phyloP scores from a whole-genome alignment of 1,139 yeast species.

The Debaryomycetaceae sp. region DNA sequence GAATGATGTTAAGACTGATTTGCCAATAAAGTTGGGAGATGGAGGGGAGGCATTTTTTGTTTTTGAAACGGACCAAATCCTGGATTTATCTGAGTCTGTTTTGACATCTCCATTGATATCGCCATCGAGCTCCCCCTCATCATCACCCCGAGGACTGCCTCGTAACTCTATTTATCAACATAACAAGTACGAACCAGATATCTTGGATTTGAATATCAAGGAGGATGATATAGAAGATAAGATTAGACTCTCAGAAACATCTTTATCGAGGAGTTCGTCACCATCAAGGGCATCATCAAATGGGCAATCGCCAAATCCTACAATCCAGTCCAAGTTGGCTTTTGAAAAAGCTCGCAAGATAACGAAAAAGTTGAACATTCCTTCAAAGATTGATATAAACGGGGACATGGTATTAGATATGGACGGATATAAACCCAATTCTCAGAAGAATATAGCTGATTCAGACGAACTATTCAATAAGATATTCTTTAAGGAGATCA shows the following conservation, averaged over 20 bases:
- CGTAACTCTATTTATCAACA: constrained; percentile 34
- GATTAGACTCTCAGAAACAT: constrained; percentile 21
- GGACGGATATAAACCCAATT: constrained; percentile 93
- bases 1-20: constrained; percentile 73
- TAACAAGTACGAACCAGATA: constrained; percentile 24
- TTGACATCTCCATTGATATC: constrained; percentile 91
- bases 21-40: constrained; percentile 95
- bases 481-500: constrained; percentile 58
- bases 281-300: constrained; percentile 11
- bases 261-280: constrained; percentile 10
- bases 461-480: constrained; percentile 71
- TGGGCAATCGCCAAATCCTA: constrained; percentile 20
- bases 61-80: constrained; percentile 67
- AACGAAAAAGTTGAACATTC: constrained; percentile 75
- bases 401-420: constrained; percentile 92
- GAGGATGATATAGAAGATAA: constrained; percentile 26
- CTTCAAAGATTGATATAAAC: constrained; percentile 81
- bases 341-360: constrained; percentile 66
- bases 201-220: constrained; percentile 28
- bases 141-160: constrained; percentile 29
- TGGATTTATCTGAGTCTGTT: constrained; percentile 66
- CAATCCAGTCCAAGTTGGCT: constrained; percentile 37
- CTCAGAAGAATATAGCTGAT: constrained; percentile 61
- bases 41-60: constrained; percentile 99
- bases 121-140: constrained; percentile 67